phyloP scores from a whole-genome alignment of 2,329 filamentous ascomycete species.

The Cordyceps cateniannulata region DNA sequence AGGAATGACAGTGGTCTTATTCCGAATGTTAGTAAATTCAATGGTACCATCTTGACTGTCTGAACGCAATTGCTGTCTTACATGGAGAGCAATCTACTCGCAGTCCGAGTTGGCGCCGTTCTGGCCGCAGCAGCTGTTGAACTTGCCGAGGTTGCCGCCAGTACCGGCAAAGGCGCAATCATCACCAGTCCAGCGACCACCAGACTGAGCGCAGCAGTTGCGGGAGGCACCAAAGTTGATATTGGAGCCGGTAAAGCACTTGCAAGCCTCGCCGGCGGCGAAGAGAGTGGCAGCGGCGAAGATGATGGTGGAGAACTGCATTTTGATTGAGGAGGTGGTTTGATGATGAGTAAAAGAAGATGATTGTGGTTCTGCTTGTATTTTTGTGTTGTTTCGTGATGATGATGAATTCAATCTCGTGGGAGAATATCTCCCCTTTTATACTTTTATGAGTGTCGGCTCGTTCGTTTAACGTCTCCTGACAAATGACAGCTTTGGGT shows the following conservation, averaged over 20 bases:
- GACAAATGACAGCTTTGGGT: neutral
- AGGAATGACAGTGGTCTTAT: neutral
- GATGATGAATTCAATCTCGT: neutral
- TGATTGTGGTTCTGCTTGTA: neutral
- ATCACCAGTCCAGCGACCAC: neutral
- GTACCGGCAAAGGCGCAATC: slow-evolving; percentile 1
- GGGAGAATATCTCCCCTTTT: neutral
- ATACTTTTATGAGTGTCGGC: neutral
- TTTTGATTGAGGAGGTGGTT: neutral
- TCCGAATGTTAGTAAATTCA: neutral
- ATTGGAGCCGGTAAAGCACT: neutral
- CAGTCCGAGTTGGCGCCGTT: neutral
- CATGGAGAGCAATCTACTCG: neutral
- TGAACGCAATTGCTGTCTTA: neutral
- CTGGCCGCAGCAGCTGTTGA: neutral
- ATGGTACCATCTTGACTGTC: neutral
- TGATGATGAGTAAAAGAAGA: neutral
- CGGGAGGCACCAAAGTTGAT: slow-evolving; percentile 1
- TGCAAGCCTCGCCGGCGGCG: slow-evolving; percentile 1
- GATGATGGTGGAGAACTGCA: neutral
- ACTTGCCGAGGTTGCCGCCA: neutral
- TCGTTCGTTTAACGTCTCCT: neutral
- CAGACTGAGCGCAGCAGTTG: neutral
- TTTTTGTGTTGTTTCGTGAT: neutral
- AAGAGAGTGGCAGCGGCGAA: neutral